Conservation (phyloP, 352 stramenopile species). For the Pythium phragmiticola region DNA sequence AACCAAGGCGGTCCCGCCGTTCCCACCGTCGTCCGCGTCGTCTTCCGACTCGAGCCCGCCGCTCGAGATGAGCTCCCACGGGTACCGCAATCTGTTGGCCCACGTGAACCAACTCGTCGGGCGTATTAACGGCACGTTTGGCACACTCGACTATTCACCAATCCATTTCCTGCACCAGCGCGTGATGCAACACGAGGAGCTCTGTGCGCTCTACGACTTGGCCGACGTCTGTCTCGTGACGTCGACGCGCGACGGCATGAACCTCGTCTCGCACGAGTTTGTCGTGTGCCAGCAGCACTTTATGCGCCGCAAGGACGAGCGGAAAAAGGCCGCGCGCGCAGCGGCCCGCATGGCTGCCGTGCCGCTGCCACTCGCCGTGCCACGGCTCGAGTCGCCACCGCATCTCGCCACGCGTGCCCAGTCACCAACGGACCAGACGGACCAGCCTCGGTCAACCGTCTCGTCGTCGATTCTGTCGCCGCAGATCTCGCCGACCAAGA, state of each 20-base stretch:
- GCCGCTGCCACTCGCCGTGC: slow-evolving; percentile 10
- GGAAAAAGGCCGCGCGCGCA: slow-evolving; percentile 44
- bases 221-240: slow-evolving; percentile 89
- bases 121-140: slow-evolving; percentile 88
- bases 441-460: not conserved
- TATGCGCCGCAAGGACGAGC: slow-evolving; percentile 74
- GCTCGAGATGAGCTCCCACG: slow-evolving; percentile 77
- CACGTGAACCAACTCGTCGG: slow-evolving; percentile 90
- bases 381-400: slow-evolving; percentile 26
- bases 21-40: slow-evolving; percentile 21
- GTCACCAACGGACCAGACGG: not conserved
- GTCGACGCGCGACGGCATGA: slow-evolving; percentile 89
- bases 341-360: slow-evolving; percentile 24
- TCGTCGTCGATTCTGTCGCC: slow-evolving; percentile 12
- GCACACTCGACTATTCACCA: slow-evolving; percentile 85
- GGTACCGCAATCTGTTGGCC: slow-evolving; percentile 62
- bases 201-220: slow-evolving; percentile 88
- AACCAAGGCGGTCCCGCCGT: not conserved
- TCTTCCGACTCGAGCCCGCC: slow-evolving; percentile 47
- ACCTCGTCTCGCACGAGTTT: slow-evolving; percentile 89
- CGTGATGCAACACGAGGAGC: slow-evolving; percentile 74
- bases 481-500: slow-evolving; percentile 44
- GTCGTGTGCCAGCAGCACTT: slow-evolving; percentile 87
- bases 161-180: slow-evolving; percentile 91
- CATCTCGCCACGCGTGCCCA: not conserved